Percentiles rank a stretch among this genome's conserved stretches.
Evolutionary conservation across 2,329 filamentous ascomycete genomes (phyloP).

Genomic region (Colletotrichum sp.): DNA sequence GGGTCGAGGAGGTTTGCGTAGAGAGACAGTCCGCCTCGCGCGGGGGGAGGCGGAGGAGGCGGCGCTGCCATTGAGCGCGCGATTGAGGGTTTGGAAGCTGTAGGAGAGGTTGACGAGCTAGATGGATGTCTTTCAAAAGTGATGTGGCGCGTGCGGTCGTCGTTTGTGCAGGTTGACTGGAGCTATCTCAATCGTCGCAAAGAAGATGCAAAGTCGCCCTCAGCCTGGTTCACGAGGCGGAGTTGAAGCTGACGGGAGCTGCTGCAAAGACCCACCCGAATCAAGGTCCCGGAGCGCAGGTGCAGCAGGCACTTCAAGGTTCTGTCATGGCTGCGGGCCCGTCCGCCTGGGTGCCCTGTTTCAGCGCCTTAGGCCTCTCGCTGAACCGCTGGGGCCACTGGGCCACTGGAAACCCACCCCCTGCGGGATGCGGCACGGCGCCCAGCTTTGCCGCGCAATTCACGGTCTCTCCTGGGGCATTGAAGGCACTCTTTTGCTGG

Average conservation of each 20-base stretch:
- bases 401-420: neutral
- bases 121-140: neutral
- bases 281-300: neutral
- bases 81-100: neutral
- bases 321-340: neutral
- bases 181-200: neutral
- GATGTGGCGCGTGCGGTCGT: neutral
- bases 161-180: rapidly evolving
- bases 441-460: slow-evolving; percentile 5
- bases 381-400: neutral
- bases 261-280: neutral
- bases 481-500: neutral
- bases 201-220: neutral
- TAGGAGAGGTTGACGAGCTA: neutral
- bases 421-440: slow-evolving; percentile 1
- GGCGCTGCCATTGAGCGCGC: slow-evolving; percentile 31
- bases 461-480: neutral
- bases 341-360: neutral
- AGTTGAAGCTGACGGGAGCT: neutral
- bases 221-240: neutral
- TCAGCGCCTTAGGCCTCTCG: neutral
- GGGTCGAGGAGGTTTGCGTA: slow-evolving; percentile 85
- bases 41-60: slow-evolving; percentile 43
- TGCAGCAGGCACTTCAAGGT: neutral
- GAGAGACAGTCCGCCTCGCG: slow-evolving; percentile 67